Evolutionary conservation across 768 basidiomycete genomes (phyloP).

Genomic region (Lentinula boryana): DNA sequence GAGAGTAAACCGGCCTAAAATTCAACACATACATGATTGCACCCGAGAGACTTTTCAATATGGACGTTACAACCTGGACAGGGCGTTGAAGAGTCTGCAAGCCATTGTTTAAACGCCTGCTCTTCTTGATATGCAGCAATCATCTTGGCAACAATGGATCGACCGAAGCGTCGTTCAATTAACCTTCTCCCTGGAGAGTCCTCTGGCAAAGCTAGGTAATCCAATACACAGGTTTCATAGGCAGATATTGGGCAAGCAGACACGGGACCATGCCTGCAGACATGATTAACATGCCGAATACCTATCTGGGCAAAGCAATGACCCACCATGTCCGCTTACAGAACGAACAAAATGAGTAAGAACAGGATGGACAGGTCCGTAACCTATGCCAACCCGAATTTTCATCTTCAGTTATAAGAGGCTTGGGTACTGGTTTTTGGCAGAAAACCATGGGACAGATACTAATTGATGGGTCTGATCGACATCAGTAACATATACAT

Average conservation of each 20-base stretch:
- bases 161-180: conserved; percentile 65
- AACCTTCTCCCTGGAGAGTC: conserved; percentile 39
- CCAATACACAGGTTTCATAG: conserved; percentile 57
- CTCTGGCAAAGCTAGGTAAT: conserved; percentile 58
- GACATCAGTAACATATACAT: not conserved
- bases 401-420: conserved; percentile 37
- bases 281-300: not conserved
- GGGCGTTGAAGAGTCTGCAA: conserved; percentile 57
- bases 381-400: conserved; percentile 68
- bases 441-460: conserved; percentile 79
- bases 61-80: conserved; percentile 71
- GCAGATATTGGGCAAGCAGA: conserved; percentile 62
- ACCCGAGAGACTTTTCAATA: conserved; percentile 75
- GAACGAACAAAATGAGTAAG: conserved; percentile 77
- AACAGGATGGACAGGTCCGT: conserved; percentile 64
- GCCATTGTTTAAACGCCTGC: conserved; percentile 67
- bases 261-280: conserved; percentile 73
- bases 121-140: conserved; percentile 67
- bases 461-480: conserved; percentile 67
- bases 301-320: not conserved
- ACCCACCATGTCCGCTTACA: conserved; percentile 76
- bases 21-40: conserved; percentile 71
- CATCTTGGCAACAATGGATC: conserved; percentile 50
- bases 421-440: conserved; percentile 71
- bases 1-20: conserved; percentile 1